These are phyloP conservation scores for Gymnopilus junonius DNA, from an alignment of 768 basidiomycete genomes.

Conservation along the genomic window DNA sequence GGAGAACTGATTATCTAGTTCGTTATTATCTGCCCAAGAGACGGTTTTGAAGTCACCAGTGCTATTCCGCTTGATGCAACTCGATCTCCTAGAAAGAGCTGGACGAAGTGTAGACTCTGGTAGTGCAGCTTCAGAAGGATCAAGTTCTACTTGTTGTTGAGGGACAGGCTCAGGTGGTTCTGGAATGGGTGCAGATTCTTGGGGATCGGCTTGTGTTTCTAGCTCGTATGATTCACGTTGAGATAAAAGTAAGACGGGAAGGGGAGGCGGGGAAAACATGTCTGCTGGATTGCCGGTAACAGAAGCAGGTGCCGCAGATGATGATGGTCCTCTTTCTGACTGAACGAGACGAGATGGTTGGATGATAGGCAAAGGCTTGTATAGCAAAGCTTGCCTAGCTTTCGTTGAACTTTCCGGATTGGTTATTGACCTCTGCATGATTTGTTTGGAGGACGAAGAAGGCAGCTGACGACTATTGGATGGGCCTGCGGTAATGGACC, in stretches of 20 bases:
- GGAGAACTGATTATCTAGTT: conserved; percentile 59
- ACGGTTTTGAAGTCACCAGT: conserved; percentile 68
- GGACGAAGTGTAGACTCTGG: conserved; percentile 18
- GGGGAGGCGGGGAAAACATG: conserved; percentile 43
- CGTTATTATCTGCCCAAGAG: conserved; percentile 73
- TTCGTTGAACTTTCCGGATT: conserved; percentile 24
- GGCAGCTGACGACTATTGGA: conserved; percentile 16
- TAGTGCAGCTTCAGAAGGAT: conserved; percentile 9
- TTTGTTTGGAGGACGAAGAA: conserved; percentile 18
- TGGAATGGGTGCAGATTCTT: not conserved
- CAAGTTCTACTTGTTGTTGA: conserved; percentile 3
- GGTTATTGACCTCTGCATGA: conserved; percentile 29
- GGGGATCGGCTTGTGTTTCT: conserved; percentile 10
- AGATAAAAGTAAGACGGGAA: conserved; percentile 43
- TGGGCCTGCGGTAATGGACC: conserved; percentile 25
- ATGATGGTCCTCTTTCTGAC: conserved; percentile 24
- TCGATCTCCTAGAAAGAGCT: conserved; percentile 43
- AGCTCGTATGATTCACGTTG: conserved; percentile 37
- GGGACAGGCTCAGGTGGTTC: not conserved
- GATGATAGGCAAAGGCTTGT: conserved; percentile 24
- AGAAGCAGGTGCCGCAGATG: conserved; percentile 18
- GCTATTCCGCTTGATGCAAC: conserved; percentile 65
- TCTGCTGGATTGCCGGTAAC: conserved; percentile 20
- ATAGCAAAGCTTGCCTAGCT: conserved; percentile 16
- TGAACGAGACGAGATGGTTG: conserved; percentile 26